phyloP scores from a whole-genome alignment of 139 green algal genomes.

The Nannochloris sp. region DNA sequence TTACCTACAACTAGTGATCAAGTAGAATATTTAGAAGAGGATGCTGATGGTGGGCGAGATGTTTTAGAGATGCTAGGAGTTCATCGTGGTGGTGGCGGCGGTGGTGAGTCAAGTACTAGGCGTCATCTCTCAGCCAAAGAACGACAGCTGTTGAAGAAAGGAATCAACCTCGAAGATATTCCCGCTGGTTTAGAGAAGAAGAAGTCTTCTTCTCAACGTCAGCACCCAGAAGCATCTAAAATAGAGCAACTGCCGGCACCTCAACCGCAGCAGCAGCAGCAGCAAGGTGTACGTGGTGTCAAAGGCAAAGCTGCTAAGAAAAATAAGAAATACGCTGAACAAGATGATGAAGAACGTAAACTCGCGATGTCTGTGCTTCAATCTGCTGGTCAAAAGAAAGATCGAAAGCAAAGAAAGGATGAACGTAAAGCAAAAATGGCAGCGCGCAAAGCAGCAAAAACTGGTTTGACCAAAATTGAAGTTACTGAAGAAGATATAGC shows the following conservation, averaged over 20 bases:
- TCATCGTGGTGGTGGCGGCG: too few species aligned
- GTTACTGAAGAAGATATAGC: slow-evolving; percentile 39
- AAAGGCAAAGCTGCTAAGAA: slow-evolving; percentile 69
- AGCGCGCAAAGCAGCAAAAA: slow-evolving; percentile 14
- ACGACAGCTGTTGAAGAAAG: slow-evolving; percentile 49
- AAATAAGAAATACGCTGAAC: slow-evolving; percentile 77
- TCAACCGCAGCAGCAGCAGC: slow-evolving; percentile 9
- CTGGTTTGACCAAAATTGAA: slow-evolving; percentile 13
- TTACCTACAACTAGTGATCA: neutral
- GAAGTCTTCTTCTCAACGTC: neutral
- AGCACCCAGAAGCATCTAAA: neutral
- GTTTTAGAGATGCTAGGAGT: too few species aligned
- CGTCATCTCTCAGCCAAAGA: slow-evolving; percentile 64
- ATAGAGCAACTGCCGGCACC: slow-evolving; percentile 11
- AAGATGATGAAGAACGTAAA: slow-evolving; percentile 88
- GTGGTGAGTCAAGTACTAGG: too few species aligned
- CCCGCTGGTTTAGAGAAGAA: neutral
- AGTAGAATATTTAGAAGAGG: neutral
- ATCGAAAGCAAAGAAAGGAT: slow-evolving; percentile 36
- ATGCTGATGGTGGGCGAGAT: neutral
- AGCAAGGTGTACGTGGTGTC: slow-evolving; percentile 52
- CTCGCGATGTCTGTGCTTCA: slow-evolving; percentile 61
- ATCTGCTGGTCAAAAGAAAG: slow-evolving; percentile 61
- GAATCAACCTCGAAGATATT: neutral
- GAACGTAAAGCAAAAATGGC: slow-evolving; percentile 59